Percentiles rank a stretch among this genome's conserved stretches.
These are phyloP conservation scores for Dacryopinax primogenitus DNA, from an alignment of 768 basidiomycete genomes.

Conservation along the genomic window DNA sequence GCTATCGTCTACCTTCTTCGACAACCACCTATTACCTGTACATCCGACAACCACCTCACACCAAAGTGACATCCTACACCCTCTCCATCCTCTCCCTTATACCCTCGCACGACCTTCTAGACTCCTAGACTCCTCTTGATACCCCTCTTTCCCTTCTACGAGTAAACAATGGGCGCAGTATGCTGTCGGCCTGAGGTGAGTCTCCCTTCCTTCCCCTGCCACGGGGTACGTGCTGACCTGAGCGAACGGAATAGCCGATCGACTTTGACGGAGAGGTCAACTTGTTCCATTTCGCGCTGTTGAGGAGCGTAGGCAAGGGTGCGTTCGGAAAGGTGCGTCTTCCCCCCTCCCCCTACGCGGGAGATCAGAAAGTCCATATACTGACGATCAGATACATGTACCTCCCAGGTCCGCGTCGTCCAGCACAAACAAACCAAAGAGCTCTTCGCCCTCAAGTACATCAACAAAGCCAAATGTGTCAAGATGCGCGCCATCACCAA, in stretches of 20 bases:
- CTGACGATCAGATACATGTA: neutral
- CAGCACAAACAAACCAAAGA: constrained; percentile 90
- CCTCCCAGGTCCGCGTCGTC: constrained; percentile 75
- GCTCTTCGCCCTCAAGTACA: constrained; percentile 92
- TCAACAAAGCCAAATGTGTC: constrained; percentile 87
- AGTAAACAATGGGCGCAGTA: constrained; percentile 59
- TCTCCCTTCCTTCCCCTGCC: constrained; percentile 10
- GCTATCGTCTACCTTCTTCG: too few species aligned
- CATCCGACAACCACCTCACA: too few species aligned
- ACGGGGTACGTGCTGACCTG: neutral
- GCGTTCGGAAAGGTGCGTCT: constrained; percentile 23
- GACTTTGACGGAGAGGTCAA: constrained; percentile 76
- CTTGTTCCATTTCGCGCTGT: constrained; percentile 25
- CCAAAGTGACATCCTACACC: too few species aligned
- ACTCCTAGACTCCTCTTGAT: too few species aligned
- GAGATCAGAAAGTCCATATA: neutral
- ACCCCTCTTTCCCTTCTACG: too few species aligned
- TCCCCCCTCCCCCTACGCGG: constrained; percentile 4
- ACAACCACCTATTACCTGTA: too few species aligned
- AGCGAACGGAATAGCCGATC: constrained; percentile 46
- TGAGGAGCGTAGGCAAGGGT: constrained; percentile 28
- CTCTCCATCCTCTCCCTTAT: neutral
- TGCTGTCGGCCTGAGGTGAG: constrained; percentile 73
- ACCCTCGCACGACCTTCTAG: too few species aligned
- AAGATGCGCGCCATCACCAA: constrained; percentile 85